Conservation (phyloP, 768 basidiomycete genomes). For the Amanita exitialis region DNA sequence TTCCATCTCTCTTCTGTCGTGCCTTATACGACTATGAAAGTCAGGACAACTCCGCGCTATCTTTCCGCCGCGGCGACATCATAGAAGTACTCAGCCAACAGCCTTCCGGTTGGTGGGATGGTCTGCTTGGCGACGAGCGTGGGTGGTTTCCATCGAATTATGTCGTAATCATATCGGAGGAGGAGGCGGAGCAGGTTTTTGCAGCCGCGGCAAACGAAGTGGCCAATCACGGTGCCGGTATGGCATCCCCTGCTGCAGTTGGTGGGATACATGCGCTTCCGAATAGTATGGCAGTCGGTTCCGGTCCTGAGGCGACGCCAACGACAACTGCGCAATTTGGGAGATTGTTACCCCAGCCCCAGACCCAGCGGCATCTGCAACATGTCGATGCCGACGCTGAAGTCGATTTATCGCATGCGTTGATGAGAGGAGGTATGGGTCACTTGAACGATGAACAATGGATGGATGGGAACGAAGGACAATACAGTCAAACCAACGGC, state of each 20-base stretch:
- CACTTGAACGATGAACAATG: slow-evolving; percentile 44
- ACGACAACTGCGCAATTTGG: not conserved
- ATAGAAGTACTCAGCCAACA: slow-evolving; percentile 91
- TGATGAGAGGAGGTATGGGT: slow-evolving; percentile 31
- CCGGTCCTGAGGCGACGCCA: not conserved
- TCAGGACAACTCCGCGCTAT: slow-evolving; percentile 82
- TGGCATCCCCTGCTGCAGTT: not conserved
- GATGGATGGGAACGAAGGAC: slow-evolving; percentile 9
- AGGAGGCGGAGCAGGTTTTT: slow-evolving; percentile 66
- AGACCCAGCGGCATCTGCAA: not conserved
- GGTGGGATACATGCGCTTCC: not conserved
- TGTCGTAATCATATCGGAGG: slow-evolving; percentile 67
- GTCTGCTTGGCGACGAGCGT: slow-evolving; percentile 76
- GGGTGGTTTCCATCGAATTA: slow-evolving; percentile 99
- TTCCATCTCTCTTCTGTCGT: slow-evolving; percentile 75
- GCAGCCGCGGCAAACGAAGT: not conserved
- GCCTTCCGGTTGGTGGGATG: slow-evolving; percentile 98
- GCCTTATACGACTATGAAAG: slow-evolving; percentile 89
- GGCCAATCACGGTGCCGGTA: not conserved
- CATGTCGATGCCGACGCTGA: not conserved
- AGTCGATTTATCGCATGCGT: slow-evolving; percentile 37
- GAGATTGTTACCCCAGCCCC: not conserved
- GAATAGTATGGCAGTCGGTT: not conserved
- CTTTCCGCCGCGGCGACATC: slow-evolving; percentile 78
- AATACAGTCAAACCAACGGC: slow-evolving; percentile 16